Evolutionary conservation across 306 rosid species (phyloP), one percentile per base, ranked within the genome.

Genomic region (Cucurbita maxima): DNA sequence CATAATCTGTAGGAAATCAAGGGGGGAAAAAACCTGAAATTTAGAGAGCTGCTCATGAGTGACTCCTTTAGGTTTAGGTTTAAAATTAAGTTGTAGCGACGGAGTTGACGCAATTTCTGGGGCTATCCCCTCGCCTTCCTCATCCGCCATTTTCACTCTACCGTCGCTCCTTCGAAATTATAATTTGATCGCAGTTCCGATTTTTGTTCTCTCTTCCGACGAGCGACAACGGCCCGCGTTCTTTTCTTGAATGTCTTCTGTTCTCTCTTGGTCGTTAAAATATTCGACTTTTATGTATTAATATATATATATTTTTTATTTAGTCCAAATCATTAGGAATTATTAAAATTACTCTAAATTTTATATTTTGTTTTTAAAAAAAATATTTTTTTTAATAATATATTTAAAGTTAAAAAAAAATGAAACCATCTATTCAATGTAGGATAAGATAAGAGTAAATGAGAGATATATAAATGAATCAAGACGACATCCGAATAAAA

Each of bases 41-140:
- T 72, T 72, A 5, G 76, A 72, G 20, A 72, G 41, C 53, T 72
- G 76, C 25, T 72, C 64, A 3, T 38, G 16, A 20, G 76, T 54
- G 66, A 72, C 53, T 55, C 66, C 51, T 38, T 56, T 72, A 41
- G 52, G 75, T 36, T 54, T 72, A 54, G 48, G 66, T 20, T 15
- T 72, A 53, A 12, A 40, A 72, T 72, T 56, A 2, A 66, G 66
- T 38, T 55, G 76, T 40, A 38, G 53, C 43, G 76, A 72, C 9
- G 63, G 20, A n/a, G 38, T 6, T 36, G 52, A 54, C 8, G 76
- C 34, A 10, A 18, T 54, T 38, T 11, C 37, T 10, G 15, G 18
- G 12, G 40, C 38, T 55, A 38, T 72, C 19, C 38, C 4, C 22
- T 55, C 76, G n/a, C 7, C 54, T 36, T 72, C 76, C 5, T 22